Evolutionary conservation across 2,329 filamentous ascomycete genomes (phyloP), one percentile per base, ranked within the genome.

Genomic region (Graphiopsis chlorocephala): DNA sequence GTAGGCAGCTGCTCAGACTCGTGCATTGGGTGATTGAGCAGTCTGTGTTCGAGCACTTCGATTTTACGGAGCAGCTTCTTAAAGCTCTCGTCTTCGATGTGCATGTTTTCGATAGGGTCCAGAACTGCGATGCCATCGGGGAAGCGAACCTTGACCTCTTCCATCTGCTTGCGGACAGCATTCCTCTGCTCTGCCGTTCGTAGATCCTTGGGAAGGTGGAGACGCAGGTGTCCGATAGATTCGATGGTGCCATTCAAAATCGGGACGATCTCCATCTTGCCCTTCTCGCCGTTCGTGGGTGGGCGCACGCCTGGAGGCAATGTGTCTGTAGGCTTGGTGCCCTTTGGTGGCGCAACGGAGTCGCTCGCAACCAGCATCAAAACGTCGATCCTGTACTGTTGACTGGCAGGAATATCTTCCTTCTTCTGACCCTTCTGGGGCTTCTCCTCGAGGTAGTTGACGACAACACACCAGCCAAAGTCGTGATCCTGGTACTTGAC

Each of bases 41-140:
- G 83, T 61, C 92, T 89, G 5, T 94, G 95, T 79, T 99, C 95
- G 1, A 99, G 86, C 12, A 98, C 91, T 79, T 99, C 95, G 67
- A 99, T 97, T 86, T 98, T 98, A 78, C 87, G 80, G 14, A 98
- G 85, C 4, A 97, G 86, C 76, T 93, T 92, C 83, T 96, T 97
- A 82, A 99, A 98, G 0, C 88, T 88, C 1, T 97, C 93, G 72
- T 98, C 95, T 4, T 84, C 89, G 72, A 99, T 98, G 29, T 88
- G 86, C 95, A 99, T 98, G 74, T 97, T 93, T 77, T 98, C 93
- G 45, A 99, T 89, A 0, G 95, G 95, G 73, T 99, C 95, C 20
- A 99, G 81, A 7, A 93, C 84, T 3, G 95, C 90, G 64, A 99
- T 82, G 3, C 95, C 95, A 74, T 99, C 95, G 0, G 93, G 93